These are phyloP conservation scores for Chimonanthus salicifolius DNA, from an alignment of 164 flowering plant species.

Conservation along the genomic window DNA sequence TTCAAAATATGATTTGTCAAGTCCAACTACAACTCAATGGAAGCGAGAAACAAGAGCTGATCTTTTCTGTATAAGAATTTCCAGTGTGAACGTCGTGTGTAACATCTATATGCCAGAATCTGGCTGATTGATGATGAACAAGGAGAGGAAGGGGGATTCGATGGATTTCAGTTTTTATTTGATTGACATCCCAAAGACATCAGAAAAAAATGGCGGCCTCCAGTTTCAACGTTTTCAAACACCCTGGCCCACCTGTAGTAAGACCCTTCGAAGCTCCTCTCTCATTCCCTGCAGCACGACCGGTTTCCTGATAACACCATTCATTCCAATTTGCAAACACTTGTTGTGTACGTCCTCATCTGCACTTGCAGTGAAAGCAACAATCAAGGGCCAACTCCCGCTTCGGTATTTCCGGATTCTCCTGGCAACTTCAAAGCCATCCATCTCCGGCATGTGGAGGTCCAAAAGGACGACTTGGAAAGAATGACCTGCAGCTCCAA, in stretches of 20 bases:
- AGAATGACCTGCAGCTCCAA: slow-evolving; percentile 38
- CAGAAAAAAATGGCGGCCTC: not conserved
- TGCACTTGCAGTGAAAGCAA: slow-evolving; percentile 61
- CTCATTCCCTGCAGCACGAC: slow-evolving; percentile 54
- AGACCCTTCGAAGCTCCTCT: slow-evolving; percentile 59
- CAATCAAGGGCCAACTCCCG: slow-evolving; percentile 62
- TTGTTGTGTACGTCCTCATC: slow-evolving; percentile 60
- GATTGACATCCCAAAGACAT: not conserved
- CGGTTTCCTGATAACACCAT: slow-evolving; percentile 73
- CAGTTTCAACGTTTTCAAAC: slow-evolving; percentile 9
- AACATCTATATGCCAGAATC: slow-evolving; percentile 6
- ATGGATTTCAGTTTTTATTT: not conserved
- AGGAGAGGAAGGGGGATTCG: not conserved
- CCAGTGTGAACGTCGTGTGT: slow-evolving; percentile 1
- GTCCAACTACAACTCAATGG: not conserved
- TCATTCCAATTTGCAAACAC: slow-evolving; percentile 70
- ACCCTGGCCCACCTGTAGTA: slow-evolving; percentile 41
- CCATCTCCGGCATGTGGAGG: slow-evolving; percentile 76
- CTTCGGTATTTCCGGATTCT: slow-evolving; percentile 61
- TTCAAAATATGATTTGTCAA: not conserved
- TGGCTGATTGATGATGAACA: slow-evolving; percentile 7
- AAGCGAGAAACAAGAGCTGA: slow-evolving; percentile 5
- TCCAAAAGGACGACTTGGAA: slow-evolving; percentile 63
- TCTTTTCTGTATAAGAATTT: slow-evolving; percentile 1
- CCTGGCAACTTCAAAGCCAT: slow-evolving; percentile 79